Evolutionary conservation across 2,329 filamentous ascomycete genomes (phyloP), one percentile per base, ranked within the genome.

Genomic region (Orbilia quercus): DNA sequence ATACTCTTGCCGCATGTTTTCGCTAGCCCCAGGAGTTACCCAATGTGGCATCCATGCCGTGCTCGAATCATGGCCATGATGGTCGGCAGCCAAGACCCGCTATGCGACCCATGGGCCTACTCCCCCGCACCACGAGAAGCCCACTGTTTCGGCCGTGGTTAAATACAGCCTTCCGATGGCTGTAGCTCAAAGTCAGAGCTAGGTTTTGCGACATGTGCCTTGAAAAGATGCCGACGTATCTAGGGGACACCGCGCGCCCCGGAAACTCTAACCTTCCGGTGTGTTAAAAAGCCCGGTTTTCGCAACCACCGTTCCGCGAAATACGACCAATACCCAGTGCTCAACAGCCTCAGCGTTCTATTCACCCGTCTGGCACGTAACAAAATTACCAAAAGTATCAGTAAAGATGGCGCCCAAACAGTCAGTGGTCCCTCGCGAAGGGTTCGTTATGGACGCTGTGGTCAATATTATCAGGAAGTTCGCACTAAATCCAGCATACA

Each of bases 401-500:
- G 6, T 25, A 28, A 20, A 2, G n/a, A 67, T 67, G 62, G 48
- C 55, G 34, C 70, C 70, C 20, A 74, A 67, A 12, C 70, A 74
- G 23, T 74, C 70, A 1, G 11, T 74, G 7, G 63, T 74, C 55
- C 70, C 70, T 20, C 60, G 70, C 47, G 70, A 74, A 42, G 62
- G 70, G 36, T 67, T 74, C 28, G 70, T 74, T 28, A 50, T 74
- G 9, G 70, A 74, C 34, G 70, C 63, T 12, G 31, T 74, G 25
- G 53, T 74, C 48, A 67, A 66, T 44, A 40, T 74, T 16, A 16
- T 91, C 75, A 84, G 85, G 75, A 82, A 82, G 60, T 91, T 88
- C 0, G 82, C 85, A 5, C 81, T 91, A 70, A 90, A 90, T 77
- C 89, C 90, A 1, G 82, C 83, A 40, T 81, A 91, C 18, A 84